Evolutionary conservation across 805 yeast genomes (phyloP).

Genomic region (Starmerella geochares): DNA sequence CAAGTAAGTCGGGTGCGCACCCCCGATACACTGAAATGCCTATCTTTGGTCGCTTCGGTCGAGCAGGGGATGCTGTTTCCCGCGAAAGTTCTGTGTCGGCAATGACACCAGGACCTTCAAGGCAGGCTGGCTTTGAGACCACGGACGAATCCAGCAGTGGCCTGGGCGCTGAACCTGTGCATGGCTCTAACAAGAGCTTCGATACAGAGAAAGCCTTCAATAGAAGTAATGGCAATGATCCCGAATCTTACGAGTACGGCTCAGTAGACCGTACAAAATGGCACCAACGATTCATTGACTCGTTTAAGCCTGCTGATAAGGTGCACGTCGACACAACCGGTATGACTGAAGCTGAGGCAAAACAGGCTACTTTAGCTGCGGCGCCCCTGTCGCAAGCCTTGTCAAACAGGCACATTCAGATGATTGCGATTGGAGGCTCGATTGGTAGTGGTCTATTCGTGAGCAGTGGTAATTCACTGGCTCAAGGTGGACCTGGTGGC

Average conservation of each 20-base stretch:
- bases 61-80: neutral
- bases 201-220: neutral
- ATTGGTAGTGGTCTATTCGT: constrained; percentile 62
- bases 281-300: constrained; percentile 13
- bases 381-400: constrained; percentile 30
- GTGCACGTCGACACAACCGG: constrained; percentile 23
- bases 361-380: constrained; percentile 16
- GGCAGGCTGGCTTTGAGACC: neutral
- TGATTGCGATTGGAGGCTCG: constrained; percentile 72
- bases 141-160: neutral
- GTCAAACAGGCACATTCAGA: constrained; percentile 29
- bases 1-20: neutral
- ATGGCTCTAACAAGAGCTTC: neutral
- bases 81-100: neutral
- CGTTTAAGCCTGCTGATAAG: constrained; percentile 22
- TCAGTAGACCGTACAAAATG: neutral
- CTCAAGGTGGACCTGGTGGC: constrained; percentile 43
- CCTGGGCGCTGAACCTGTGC: neutral
- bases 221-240: neutral
- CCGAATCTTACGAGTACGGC: neutral
- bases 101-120: neutral
- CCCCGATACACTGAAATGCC: neutral
- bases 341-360: constrained; percentile 22
- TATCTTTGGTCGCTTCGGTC: neutral
- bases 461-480: constrained; percentile 40